These are phyloP conservation scores for Hondaea fermentalgiana DNA, from an alignment of 108 stramenopile genomes.

Conservation along the genomic window DNA sequence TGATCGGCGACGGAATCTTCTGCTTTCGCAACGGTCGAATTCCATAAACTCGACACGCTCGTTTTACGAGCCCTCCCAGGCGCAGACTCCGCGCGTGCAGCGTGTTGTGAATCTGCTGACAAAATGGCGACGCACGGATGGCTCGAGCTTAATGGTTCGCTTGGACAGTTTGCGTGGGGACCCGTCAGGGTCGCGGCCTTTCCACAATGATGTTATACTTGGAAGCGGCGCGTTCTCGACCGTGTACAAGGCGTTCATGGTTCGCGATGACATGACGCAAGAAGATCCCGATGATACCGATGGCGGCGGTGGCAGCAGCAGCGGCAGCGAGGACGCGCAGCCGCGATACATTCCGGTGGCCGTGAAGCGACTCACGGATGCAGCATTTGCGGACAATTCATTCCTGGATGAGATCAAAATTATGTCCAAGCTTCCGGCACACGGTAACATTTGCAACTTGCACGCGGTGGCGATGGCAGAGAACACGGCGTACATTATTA, in stretches of 20 bases:
- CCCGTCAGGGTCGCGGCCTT: neutral
- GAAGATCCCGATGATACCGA: neutral
- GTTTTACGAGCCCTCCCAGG: neutral
- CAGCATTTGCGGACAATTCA: neutral
- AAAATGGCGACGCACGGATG: neutral
- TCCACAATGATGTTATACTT: neutral
- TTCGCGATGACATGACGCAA: neutral
- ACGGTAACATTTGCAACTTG: neutral
- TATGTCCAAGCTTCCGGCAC: conserved; percentile 4
- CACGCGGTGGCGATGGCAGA: neutral
- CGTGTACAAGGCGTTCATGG: neutral
- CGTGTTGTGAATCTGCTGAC: neutral
- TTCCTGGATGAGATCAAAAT: conserved; percentile 10
- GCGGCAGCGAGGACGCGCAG: neutral
- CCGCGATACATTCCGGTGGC: neutral
- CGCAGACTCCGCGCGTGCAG: neutral
- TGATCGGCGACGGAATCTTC: neutral
- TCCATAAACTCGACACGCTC: neutral
- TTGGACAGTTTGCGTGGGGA: neutral
- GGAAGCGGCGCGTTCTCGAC: conserved; percentile 1
- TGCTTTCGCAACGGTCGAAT: neutral
- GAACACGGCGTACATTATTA: neutral
- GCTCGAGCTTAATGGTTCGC: neutral
- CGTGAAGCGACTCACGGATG: neutral
- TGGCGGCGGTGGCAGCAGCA: too few species aligned